These are phyloP conservation scores for Malassezia restricta DNA, from an alignment of 1,284 basidiomycete species.

Conservation along the genomic window DNA sequence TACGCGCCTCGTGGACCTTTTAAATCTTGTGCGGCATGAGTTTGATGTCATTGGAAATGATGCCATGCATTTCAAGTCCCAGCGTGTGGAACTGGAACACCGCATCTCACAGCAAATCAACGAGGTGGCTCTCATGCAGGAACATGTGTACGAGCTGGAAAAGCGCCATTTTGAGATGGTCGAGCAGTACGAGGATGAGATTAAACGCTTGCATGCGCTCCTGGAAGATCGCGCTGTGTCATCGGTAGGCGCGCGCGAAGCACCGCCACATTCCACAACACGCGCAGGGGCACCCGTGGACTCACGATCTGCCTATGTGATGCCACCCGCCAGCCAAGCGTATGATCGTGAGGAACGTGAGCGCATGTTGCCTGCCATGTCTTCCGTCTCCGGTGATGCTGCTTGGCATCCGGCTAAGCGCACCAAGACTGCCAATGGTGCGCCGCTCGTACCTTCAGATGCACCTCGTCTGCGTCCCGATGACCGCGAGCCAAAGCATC, in stretches of 20 bases:
- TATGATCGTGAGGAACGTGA: not conserved
- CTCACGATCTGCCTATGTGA: not conserved
- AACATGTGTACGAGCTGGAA: conserved; percentile 66
- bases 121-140: conserved; percentile 37
- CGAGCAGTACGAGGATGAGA: conserved; percentile 63
- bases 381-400: not conserved
- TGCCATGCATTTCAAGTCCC: conserved; percentile 57
- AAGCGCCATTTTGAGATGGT: conserved; percentile 60
- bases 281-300: not conserved
- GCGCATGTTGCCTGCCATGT: not conserved
- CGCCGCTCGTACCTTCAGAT: not conserved
- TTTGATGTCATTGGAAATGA: conserved; percentile 69
- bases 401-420: conserved; percentile 13
- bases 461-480: conserved; percentile 1
- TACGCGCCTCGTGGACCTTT: conserved; percentile 59
- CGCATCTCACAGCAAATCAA: conserved; percentile 51
- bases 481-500: conserved; percentile 5
- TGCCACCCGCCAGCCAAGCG: not conserved
- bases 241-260: not conserved
- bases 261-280: not conserved
- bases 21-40: conserved; percentile 73
- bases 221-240: conserved; percentile 49
- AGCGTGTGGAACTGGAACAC: conserved; percentile 77
- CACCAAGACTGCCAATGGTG: not conserved
- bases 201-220: conserved; percentile 57